Conservation (phyloP, 1,284 basidiomycete genomes). For the Thecaphora frezii region DNA sequence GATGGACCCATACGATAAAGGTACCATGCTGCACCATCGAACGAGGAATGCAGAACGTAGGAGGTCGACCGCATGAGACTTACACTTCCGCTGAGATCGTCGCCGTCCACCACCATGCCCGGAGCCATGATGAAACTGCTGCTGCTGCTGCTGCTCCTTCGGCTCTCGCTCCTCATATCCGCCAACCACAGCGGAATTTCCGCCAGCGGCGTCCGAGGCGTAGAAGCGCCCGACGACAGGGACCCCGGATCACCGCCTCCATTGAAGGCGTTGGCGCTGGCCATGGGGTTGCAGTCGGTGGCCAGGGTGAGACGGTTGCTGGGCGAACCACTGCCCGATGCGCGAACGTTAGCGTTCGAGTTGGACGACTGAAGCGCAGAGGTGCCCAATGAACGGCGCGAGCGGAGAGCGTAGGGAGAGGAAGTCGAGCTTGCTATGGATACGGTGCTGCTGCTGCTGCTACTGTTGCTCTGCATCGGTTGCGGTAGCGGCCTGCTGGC, state of each 20-base stretch:
- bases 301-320: neutral
- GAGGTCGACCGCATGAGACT: no score
- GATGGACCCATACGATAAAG: neutral
- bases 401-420: constrained; percentile 19
- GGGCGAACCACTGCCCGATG: constrained; percentile 9
- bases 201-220: constrained; percentile 28
- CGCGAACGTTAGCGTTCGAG: constrained; percentile 32
- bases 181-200: constrained; percentile 38
- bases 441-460: no score
- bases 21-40: no score
- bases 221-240: constrained; percentile 19
- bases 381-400: constrained; percentile 21
- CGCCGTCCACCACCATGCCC: neutral
- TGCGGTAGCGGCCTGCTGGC: neutral
- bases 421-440: constrained; percentile 1
- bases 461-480: neutral
- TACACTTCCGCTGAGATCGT: constrained; percentile 6
- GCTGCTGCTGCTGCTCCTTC: constrained; percentile 23
- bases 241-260: constrained; percentile 1
- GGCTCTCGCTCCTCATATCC: constrained; percentile 36
- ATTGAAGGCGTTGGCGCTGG: constrained; percentile 3
- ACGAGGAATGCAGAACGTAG: no score
- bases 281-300: constrained; percentile 12
- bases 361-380: constrained; percentile 18
- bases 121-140: constrained; percentile 19